A percentile compares a stretch with the other conserved stretches of the same genome.
Evolutionary conservation across 768 basidiomycete species (phyloP).

Genomic region (Inosperma sp.): DNA sequence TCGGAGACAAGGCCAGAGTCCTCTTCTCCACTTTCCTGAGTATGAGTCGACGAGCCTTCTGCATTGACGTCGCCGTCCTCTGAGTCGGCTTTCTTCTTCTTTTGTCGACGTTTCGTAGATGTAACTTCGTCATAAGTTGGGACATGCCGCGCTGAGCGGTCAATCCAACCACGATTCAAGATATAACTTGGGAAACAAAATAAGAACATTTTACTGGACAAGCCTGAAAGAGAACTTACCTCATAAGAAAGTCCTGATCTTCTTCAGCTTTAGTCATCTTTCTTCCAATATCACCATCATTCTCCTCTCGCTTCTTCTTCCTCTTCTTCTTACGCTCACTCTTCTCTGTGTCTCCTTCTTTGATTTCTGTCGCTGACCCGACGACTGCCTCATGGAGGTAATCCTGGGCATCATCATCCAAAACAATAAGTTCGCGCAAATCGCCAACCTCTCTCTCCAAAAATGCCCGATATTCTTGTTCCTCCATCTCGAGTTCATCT

Average conservation of each 20-base stretch:
- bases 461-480: slow-evolving; percentile 81
- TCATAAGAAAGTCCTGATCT: slow-evolving; percentile 86
- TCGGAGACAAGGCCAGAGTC: slow-evolving; percentile 30
- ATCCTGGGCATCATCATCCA: slow-evolving; percentile 38
- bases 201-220: neutral
- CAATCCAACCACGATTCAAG: slow-evolving; percentile 96
- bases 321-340: slow-evolving; percentile 24
- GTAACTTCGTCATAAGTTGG: slow-evolving; percentile 87
- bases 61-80: slow-evolving; percentile 20
- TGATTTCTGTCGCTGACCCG: slow-evolving; percentile 19
- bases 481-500: slow-evolving; percentile 72
- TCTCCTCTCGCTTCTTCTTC: slow-evolving; percentile 29
- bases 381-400: neutral
- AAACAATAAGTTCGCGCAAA: slow-evolving; percentile 59
- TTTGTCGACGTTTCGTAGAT: slow-evolving; percentile 29
- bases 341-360: slow-evolving; percentile 23
- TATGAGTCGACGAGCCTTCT: too few relatives aligned
- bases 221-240: slow-evolving; percentile 50
- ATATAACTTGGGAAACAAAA: slow-evolving; percentile 64
- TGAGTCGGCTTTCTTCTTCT: slow-evolving; percentile 32
- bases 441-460: slow-evolving; percentile 82
- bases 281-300: slow-evolving; percentile 14
- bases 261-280: slow-evolving; percentile 49
- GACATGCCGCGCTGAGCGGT: slow-evolving; percentile 62
- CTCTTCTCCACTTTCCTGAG: slow-evolving; percentile 29